These are phyloP conservation scores for Fragosphaeria purpurea DNA, from an alignment of 2,329 filamentous ascomycete genomes.

Conservation along the genomic window DNA sequence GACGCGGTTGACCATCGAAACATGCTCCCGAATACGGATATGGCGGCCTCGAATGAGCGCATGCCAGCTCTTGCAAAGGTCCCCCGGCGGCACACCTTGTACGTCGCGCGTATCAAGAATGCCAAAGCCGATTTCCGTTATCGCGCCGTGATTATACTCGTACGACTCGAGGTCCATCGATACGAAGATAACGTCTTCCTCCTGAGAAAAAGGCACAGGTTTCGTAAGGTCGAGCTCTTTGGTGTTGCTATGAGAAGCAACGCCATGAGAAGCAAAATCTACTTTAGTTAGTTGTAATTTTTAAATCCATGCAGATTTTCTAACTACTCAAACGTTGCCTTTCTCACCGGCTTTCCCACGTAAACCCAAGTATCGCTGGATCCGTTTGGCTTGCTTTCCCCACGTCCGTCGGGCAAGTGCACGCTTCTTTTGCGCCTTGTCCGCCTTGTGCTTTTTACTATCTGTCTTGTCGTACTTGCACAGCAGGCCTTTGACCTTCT, in stretches of 20 bases:
- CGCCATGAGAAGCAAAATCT: background rate
- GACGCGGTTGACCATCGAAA: conserved; percentile 52
- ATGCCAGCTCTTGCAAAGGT: conserved; percentile 56
- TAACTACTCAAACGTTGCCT: no score
- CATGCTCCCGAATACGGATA: conserved; percentile 63
- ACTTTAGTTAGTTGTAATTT: background rate
- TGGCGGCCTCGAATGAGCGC: conserved; percentile 59
- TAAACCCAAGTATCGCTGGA: conserved; percentile 63
- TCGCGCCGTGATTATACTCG: conserved; percentile 52
- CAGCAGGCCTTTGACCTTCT: conserved; percentile 5
- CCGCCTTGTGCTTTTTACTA: conserved; percentile 29
- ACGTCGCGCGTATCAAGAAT: conserved; percentile 61
- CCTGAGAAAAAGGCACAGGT: conserved; percentile 35
- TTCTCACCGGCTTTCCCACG: conserved; percentile 23
- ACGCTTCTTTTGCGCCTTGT: conserved; percentile 35
- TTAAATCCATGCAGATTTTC: no score
- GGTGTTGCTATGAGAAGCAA: no score
- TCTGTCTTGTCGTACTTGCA: background rate
- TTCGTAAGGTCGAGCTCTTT: conserved; percentile 31
- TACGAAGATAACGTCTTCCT: conserved; percentile 57
- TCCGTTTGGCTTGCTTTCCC: conserved; percentile 48
- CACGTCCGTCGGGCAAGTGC: conserved; percentile 40
- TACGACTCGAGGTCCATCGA: conserved; percentile 76
- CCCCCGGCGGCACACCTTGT: conserved; percentile 45
- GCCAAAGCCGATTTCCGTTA: conserved; percentile 83